Conservation (phyloP, 352 stramenopile species). For the Halophytophthora polymorphica region DNA sequence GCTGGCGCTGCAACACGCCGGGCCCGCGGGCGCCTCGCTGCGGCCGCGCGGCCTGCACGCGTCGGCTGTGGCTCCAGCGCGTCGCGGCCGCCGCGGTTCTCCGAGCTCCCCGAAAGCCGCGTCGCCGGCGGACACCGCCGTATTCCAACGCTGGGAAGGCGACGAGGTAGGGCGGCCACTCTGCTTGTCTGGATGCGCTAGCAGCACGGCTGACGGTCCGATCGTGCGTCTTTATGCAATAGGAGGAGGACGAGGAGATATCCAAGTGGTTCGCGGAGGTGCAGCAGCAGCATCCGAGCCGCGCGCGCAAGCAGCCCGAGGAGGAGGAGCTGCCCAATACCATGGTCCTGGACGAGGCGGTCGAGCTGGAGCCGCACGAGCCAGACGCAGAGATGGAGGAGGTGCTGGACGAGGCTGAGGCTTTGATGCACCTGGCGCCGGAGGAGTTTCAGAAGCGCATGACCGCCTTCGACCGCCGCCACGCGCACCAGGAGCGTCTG, state of each 20-base stretch:
- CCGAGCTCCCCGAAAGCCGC: conserved; percentile 2
- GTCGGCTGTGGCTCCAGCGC: conserved; percentile 31
- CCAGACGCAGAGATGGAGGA: conserved; percentile 56
- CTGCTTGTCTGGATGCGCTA: not conserved
- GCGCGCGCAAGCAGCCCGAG: conserved; percentile 6
- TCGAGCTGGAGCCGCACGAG: conserved; percentile 35
- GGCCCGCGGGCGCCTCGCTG: conserved; percentile 5
- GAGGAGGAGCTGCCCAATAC: conserved; percentile 21
- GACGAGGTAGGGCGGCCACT: conserved; percentile 18
- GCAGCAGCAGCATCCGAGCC: conserved; percentile 34
- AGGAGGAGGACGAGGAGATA: conserved; percentile 44
- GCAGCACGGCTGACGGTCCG: too few species aligned
- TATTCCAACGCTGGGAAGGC: conserved; percentile 25
- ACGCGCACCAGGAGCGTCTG: conserved; percentile 20
- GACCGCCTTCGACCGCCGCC: conserved; percentile 41
- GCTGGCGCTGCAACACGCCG: conserved; percentile 18
- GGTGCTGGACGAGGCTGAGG: conserved; percentile 71
- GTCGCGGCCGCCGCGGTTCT: conserved; percentile 37
- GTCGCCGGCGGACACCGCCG: conserved; percentile 17
- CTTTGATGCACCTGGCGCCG: conserved; percentile 58
- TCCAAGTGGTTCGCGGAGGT: conserved; percentile 46
- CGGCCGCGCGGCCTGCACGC: conserved; percentile 37
- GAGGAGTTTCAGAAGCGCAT: conserved; percentile 66
- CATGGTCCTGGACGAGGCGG: conserved; percentile 28
- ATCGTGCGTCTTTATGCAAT: not conserved